Conservation (phyloP, 345 rosid genomes). For the Eucalyptus regnans region DNA sequence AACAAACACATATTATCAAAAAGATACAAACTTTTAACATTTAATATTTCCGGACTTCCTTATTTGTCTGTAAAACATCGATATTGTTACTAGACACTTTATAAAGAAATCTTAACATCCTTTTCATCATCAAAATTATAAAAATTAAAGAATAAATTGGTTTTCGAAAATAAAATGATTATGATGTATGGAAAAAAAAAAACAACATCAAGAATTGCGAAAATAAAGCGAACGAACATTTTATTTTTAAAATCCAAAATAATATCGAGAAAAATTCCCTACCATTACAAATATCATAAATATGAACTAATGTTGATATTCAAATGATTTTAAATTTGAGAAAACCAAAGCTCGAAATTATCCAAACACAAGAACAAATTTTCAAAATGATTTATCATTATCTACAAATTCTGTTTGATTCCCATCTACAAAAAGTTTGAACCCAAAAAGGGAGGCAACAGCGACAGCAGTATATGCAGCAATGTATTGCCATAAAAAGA, state of each 20-base stretch:
- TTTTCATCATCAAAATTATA: no score
- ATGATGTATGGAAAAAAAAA: fast-evolving
- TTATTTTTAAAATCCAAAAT: not conserved
- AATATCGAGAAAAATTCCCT: fast-evolving
- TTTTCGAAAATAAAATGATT: no score
- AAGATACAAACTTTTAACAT: no score
- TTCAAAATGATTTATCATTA: not conserved
- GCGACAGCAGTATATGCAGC: not conserved
- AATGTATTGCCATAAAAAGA: not conserved
- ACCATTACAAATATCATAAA: no score
- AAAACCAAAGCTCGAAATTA: not conserved
- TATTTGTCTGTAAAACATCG: fast-evolving
- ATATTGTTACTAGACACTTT: no score
- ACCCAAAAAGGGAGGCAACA: not conserved
- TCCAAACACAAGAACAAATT: not conserved
- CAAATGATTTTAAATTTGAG: not conserved
- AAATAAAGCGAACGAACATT: no score
- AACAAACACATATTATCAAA: not conserved
- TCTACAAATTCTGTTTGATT: not conserved
- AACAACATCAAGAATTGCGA: no score
- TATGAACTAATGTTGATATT: fast-evolving
- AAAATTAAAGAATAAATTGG: not conserved
- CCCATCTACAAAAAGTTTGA: not conserved
- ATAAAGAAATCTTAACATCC: no score
- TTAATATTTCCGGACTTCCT: not conserved